phyloP scores from a whole-genome alignment of 345 rosid genomes.

The Salix exigua region DNA sequence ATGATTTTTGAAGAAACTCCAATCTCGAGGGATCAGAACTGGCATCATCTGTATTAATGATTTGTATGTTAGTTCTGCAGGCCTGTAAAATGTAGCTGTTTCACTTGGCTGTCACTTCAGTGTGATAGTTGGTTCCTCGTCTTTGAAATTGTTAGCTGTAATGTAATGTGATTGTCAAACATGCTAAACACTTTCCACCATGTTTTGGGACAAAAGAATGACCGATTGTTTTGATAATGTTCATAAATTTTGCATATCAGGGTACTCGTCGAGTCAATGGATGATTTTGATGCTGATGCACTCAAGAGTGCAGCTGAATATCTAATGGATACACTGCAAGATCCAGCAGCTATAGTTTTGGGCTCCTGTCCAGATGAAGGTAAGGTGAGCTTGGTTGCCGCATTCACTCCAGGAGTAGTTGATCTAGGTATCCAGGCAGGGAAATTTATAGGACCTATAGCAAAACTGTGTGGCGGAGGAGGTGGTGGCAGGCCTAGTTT shows the following conservation, averaged over 20 bases:
- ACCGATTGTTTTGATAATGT: no score
- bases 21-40: background rate
- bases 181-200: background rate
- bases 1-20: no score
- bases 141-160: no score
- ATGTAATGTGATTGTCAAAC: no score
- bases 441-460: conserved; percentile 76
- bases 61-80: background rate
- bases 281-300: conserved; percentile 76
- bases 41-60: background rate
- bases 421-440: conserved; percentile 83
- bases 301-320: conserved; percentile 80
- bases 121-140: background rate
- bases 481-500: conserved; percentile 94
- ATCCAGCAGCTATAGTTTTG: conserved; percentile 72
- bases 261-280: conserved; percentile 80
- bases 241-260: conserved; percentile 29
- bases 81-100: background rate
- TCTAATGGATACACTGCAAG: conserved; percentile 58
- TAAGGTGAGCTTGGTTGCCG: conserved; percentile 90
- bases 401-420: conserved; percentile 69
- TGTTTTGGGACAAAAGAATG: background rate
- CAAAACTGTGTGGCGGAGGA: conserved; percentile 87
- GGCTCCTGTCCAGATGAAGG: conserved; percentile 85
- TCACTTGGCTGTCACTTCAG: background rate